Percentiles rank a stretch among this genome's conserved stretches.
These are phyloP conservation scores for Porcisia deanei DNA, from an alignment of 208 protist species.

Conservation along the genomic window DNA sequence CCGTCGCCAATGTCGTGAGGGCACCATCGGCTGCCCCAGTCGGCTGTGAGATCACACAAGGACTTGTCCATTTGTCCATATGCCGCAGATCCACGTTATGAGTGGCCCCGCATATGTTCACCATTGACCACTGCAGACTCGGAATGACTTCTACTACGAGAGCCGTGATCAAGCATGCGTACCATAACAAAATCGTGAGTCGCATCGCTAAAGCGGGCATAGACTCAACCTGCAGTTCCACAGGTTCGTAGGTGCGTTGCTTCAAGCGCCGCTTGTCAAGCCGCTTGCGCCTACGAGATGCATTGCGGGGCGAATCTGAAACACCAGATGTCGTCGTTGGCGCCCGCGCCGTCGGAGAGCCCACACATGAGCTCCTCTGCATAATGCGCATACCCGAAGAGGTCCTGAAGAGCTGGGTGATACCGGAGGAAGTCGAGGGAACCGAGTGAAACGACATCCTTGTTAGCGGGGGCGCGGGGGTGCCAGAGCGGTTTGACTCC, in stretches of 20 bases:
- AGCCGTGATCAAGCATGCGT: constrained; percentile 48
- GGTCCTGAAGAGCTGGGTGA: not conserved
- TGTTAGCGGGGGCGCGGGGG: not conserved
- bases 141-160: constrained; percentile 62
- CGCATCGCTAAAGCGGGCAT: constrained; percentile 46
- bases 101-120: constrained; percentile 60
- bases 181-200: constrained; percentile 61
- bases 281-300: not conserved
- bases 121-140: constrained; percentile 49
- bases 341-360: not conserved
- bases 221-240: constrained; percentile 85
- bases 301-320: not conserved
- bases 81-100: constrained; percentile 40
- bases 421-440: not conserved
- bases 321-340: not conserved
- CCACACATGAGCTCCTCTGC: not conserved
- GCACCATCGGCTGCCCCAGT: not conserved
- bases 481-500: not conserved
- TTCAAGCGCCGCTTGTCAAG: constrained; percentile 8
- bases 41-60: constrained; percentile 15
- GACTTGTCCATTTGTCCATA: constrained; percentile 27
- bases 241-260: constrained; percentile 40
- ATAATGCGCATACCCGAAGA: not conserved
- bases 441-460: constrained; percentile 7
- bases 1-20: not conserved